phyloP scores from a whole-genome alignment of 2,329 filamentous ascomycete species.

The Tolypocladium pustulatum region DNA sequence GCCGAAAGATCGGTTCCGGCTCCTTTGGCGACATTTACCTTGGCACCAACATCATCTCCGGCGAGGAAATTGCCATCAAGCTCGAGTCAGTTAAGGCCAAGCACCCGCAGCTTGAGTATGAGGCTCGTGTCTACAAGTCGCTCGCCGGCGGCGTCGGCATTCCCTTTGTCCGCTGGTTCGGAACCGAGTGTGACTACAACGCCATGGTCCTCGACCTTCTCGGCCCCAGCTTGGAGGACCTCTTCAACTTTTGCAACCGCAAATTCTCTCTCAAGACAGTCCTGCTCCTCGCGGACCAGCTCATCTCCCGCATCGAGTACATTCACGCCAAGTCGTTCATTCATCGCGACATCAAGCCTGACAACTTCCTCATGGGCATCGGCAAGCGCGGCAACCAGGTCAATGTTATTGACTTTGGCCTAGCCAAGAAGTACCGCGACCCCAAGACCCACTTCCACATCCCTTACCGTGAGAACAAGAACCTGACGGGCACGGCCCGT shows the following conservation, averaged over 20 bases:
- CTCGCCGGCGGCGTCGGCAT: slow-evolving; percentile 96
- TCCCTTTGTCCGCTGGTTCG: slow-evolving; percentile 98
- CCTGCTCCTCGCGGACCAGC: slow-evolving; percentile 88
- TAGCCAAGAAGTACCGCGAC: slow-evolving; percentile 99
- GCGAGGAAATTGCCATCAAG: slow-evolving; percentile 99
- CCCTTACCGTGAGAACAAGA: slow-evolving; percentile 99
- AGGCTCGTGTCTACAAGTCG: slow-evolving; percentile 83
- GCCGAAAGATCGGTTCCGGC: slow-evolving; percentile 96
- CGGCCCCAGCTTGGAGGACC: slow-evolving; percentile 87
- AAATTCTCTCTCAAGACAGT: slow-evolving; percentile 99
- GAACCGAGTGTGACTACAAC: slow-evolving; percentile 99
- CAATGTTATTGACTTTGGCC: slow-evolving; percentile 97
- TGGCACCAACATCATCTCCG: slow-evolving; percentile 98
- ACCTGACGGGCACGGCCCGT: slow-evolving; percentile 94
- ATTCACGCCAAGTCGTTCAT: slow-evolving; percentile 99
- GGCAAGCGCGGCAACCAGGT: slow-evolving; percentile 99
- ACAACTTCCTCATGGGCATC: slow-evolving; percentile 99
- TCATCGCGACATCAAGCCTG: slow-evolving; percentile 98
- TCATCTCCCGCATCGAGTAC: slow-evolving; percentile 98
- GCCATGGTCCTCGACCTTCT: slow-evolving; percentile 98
- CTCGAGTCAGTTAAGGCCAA: slow-evolving; percentile 99
- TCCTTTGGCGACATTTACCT: slow-evolving; percentile 98
- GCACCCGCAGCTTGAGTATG: slow-evolving; percentile 97
- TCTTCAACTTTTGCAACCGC: slow-evolving; percentile 99
- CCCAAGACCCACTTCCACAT: slow-evolving; percentile 99